Percentiles rank a stretch among this genome's conserved stretches.
Evolutionary conservation across 768 basidiomycete genomes (phyloP).

Genomic region (Tulasnella sp.): DNA sequence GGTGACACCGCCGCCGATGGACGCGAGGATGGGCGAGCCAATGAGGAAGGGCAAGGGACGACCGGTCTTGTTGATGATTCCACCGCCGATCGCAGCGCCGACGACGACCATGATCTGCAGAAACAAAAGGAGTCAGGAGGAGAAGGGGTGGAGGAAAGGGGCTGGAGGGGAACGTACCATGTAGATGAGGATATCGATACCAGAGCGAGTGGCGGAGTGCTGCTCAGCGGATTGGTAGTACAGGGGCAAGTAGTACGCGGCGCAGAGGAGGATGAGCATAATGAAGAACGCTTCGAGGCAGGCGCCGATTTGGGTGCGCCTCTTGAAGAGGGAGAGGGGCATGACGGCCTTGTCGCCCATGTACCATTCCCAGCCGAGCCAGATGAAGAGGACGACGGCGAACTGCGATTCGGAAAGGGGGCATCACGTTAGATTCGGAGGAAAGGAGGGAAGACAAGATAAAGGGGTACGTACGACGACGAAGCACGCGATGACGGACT

Average conservation of each 20-base stretch:
- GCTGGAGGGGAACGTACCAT: conserved; percentile 14
- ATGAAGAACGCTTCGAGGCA: conserved; percentile 22
- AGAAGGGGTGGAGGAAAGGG: background rate
- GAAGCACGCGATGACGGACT: conserved; percentile 25
- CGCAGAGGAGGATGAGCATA: conserved; percentile 18
- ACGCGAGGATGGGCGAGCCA: conserved; percentile 22
- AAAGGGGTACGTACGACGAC: background rate
- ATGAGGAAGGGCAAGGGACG: conserved; percentile 25
- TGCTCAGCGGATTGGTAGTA: conserved; percentile 24
- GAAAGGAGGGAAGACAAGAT: background rate
- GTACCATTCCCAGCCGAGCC: conserved; percentile 26
- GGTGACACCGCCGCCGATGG: conserved; percentile 26
- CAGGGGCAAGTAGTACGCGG: conserved; percentile 27
- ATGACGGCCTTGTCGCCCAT: conserved; percentile 29
- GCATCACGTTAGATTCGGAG: conserved; percentile 14
- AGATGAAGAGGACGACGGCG: conserved; percentile 21
- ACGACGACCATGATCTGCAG: conserved; percentile 21
- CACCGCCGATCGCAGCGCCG: conserved; percentile 25
- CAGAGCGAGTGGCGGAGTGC: conserved; percentile 25
- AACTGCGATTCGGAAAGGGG: conserved; percentile 10
- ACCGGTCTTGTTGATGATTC: conserved; percentile 21
- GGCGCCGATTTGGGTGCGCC: conserved; percentile 23
- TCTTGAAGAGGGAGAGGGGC: conserved; percentile 24
- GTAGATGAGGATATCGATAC: conserved; percentile 29
- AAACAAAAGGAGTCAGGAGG: background rate